Conservation (phyloP, 768 basidiomycete genomes). For the Termitomyces sp. region DNA sequence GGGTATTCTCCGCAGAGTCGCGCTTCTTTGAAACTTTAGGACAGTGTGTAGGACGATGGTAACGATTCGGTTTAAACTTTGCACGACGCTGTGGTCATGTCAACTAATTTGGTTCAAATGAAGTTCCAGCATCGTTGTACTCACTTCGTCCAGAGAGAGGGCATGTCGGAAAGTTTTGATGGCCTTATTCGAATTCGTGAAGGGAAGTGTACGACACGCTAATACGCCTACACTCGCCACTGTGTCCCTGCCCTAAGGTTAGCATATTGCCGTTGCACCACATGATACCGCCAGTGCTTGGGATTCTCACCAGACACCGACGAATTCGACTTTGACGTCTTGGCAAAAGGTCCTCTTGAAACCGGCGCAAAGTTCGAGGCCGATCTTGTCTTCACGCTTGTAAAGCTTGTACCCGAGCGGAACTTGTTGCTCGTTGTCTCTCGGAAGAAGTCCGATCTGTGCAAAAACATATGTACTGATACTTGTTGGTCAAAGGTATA, state of each 20-base stretch:
- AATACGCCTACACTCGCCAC: slow-evolving; percentile 74
- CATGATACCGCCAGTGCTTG: neutral
- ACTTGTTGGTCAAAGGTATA: neutral
- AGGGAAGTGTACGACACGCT: slow-evolving; percentile 60
- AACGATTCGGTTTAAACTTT: slow-evolving; percentile 64
- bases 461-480: neutral
- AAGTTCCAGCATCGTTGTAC: slow-evolving; percentile 10
- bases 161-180: slow-evolving; percentile 79
- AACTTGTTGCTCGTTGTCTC: slow-evolving; percentile 67
- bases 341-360: slow-evolving; percentile 75
- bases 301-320: slow-evolving; percentile 70
- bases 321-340: slow-evolving; percentile 69
- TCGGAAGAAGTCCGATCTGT: slow-evolving; percentile 70
- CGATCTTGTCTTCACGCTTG: slow-evolving; percentile 45
- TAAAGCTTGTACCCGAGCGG: slow-evolving; percentile 77
- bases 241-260: slow-evolving; percentile 62
- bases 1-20: slow-evolving; percentile 28
- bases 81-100: slow-evolving; percentile 49
- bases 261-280: neutral
- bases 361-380: slow-evolving; percentile 49
- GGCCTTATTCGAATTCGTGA: slow-evolving; percentile 57
- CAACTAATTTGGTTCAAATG: neutral
- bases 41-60: slow-evolving; percentile 44
- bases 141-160: slow-evolving; percentile 72
- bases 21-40: slow-evolving; percentile 17